Evolutionary conservation across 2,329 filamentous ascomycete species (phyloP), one percentile per base, ranked within the genome.

Genomic region (Trichoderma sp.): DNA sequence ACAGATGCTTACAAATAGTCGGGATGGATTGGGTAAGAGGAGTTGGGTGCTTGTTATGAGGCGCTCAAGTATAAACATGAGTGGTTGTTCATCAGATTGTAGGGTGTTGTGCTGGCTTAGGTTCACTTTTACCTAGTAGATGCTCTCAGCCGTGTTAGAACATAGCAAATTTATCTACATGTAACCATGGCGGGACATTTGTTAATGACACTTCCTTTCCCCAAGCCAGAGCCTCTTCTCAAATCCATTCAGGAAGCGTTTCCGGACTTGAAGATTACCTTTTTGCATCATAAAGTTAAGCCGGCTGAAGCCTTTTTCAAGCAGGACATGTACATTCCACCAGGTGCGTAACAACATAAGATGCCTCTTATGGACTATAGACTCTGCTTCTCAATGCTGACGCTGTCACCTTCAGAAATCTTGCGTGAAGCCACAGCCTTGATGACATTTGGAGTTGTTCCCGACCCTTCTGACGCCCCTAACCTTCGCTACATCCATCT

Each of bases 251-350:
- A 64, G 17, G 22, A 9, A 32, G 60, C 48, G 5, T 53, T 64
- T 52, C 60, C 60, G 10, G 48, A 53, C 48, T 29, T 35, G 60
- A 64, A 53, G 22, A 29, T 64, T 17, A 64, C 60, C 13, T 64
- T 39, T 17, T n/a, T 64, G 45, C 34, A 34, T 27, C 60, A 64
- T 53, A 34, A 52, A 5, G 60, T 64, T 5, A 64, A 53, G 22
- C 60, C 60, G 0, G 13, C 34, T 17, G 60, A 64, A 15, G 60
- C 60, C 2, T 64, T 64, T 39, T n/a, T 39, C 60, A 64, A 64
- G 48, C 60, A 64, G 5, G 60, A 64, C 27, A 53, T 64, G 60
- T 8, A 64, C 12, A 53, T 64, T 6, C 60, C 60, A 39, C 60
- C 60, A 29, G 60, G 60, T 64, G 19, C n/a, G 59, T 37, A 34